phyloP scores from a whole-genome alignment of 179 eudicot species.

The Vitellaria paradoxa region DNA sequence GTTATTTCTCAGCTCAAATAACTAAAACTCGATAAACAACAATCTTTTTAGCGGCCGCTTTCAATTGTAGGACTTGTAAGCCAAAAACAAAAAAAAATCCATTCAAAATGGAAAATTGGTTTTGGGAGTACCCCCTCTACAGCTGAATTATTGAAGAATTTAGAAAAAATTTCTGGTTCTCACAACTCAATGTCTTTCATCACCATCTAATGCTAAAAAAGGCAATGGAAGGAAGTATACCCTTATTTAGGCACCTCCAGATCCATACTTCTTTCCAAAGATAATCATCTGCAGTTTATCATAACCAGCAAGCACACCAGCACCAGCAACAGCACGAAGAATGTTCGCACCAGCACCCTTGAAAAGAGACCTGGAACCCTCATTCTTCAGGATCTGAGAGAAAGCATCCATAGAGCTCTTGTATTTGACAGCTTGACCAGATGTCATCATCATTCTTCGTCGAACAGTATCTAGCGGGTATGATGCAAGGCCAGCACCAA shows the following conservation, averaged over 20 bases:
- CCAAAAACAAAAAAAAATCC: background rate
- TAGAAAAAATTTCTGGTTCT: background rate
- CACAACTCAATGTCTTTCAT: background rate
- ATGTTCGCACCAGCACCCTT: slow-evolving; percentile 67
- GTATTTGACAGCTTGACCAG: slow-evolving; percentile 58
- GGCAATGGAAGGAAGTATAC: background rate
- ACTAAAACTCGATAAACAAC: background rate
- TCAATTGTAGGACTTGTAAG: background rate
- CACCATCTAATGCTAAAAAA: background rate
- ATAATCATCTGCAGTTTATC: slow-evolving; percentile 53
- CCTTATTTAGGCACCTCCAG: slow-evolving; percentile 9
- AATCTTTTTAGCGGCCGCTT: background rate
- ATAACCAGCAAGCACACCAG: slow-evolving; percentile 61
- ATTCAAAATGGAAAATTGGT: slow-evolving; percentile 4
- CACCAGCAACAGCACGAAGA: slow-evolving; percentile 58
- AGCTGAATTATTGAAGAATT: background rate
- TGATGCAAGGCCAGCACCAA: slow-evolving; percentile 55
- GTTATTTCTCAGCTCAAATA: background rate
- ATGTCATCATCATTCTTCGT: slow-evolving; percentile 60
- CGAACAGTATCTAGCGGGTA: slow-evolving; percentile 57
- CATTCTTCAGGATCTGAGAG: slow-evolving; percentile 50
- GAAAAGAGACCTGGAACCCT: slow-evolving; percentile 58
- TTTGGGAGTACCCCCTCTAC: background rate
- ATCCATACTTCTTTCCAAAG: slow-evolving; percentile 52
- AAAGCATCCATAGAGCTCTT: slow-evolving; percentile 48